These are phyloP conservation scores for Annulohypoxylon stygium DNA, from an alignment of 495 filamentous ascomycete species.

Conservation along the genomic window DNA sequence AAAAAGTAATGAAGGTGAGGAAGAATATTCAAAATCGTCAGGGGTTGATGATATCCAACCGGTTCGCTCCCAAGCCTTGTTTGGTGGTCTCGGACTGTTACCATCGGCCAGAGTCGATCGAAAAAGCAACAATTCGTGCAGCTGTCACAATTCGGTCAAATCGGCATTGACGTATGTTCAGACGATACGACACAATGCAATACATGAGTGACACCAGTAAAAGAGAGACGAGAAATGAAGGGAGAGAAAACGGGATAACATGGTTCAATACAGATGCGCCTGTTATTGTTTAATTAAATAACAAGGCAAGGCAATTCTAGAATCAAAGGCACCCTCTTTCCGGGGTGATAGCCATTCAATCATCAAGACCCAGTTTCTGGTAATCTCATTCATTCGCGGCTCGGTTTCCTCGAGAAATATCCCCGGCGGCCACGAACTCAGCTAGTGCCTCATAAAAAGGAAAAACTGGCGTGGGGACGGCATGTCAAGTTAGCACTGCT, in stretches of 20 bases:
- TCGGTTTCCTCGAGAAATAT: conserved; percentile 23
- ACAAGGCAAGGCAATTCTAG: conserved; percentile 20
- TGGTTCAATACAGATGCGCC: conserved; percentile 9
- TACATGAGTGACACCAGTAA: conserved; percentile 21
- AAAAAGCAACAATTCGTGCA: conserved; percentile 38
- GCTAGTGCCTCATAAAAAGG: conserved; percentile 26
- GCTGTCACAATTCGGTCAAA: conserved; percentile 29
- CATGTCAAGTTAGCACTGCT: conserved; percentile 17
- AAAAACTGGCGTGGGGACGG: conserved; percentile 26
- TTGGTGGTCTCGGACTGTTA: conserved; percentile 24
- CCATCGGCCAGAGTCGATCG: conserved; percentile 17
- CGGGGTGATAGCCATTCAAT: conserved; percentile 21
- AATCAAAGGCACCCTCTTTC: conserved; percentile 14
- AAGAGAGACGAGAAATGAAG: conserved; percentile 8
- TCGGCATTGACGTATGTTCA: conserved; percentile 22
- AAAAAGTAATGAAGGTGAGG: conserved; percentile 21
- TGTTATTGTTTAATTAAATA: conserved; percentile 38
- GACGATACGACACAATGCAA: conserved; percentile 17
- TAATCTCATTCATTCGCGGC: conserved; percentile 36
- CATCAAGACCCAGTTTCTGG: conserved; percentile 33
- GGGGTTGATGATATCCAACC: conserved; percentile 35
- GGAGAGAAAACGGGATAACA: conserved; percentile 3
- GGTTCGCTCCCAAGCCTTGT: conserved; percentile 28
- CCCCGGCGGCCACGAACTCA: conserved; percentile 22
- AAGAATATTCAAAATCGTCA: background rate